Evolutionary conservation across 2,329 filamentous ascomycete genomes (phyloP).

Genomic region (Thelonectria rubi): DNA sequence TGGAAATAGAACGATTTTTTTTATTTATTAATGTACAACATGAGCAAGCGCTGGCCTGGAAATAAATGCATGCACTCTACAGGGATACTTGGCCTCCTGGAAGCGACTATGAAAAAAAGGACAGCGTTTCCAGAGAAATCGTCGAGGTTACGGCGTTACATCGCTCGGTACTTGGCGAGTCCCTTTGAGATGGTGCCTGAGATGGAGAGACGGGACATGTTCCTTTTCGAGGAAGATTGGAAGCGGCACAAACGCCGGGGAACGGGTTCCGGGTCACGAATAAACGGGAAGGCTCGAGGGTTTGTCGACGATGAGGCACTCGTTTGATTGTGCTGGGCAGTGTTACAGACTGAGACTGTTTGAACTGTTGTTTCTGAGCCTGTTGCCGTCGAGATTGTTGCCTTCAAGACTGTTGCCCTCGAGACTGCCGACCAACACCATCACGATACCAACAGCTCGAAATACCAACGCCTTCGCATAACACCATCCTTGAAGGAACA

Average conservation of each 20-base stretch:
- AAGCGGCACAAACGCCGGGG: conserved; percentile 22
- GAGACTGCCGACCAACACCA: too few relatives aligned
- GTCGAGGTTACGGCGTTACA: conserved; percentile 16
- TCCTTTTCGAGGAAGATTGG: neutral
- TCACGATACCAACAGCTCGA: too few relatives aligned
- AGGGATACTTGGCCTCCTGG: neutral
- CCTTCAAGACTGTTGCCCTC: too few relatives aligned
- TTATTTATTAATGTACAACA: conserved; percentile 12
- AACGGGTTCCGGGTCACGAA: conserved; percentile 12
- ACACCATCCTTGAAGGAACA: too few relatives aligned
- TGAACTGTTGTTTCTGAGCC: too few relatives aligned
- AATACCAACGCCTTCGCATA: too few relatives aligned
- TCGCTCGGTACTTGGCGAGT: conserved; percentile 16
- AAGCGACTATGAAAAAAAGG: too few relatives aligned
- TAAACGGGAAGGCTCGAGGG: neutral
- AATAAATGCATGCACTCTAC: conserved; percentile 9
- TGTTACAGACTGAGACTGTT: too few relatives aligned
- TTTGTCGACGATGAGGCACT: too few relatives aligned
- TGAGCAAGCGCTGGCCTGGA: neutral
- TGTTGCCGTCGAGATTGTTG: too few relatives aligned
- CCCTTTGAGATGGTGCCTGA: neutral
- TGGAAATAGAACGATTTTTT: conserved; percentile 9
- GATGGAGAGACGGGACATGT: neutral
- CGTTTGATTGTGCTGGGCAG: too few relatives aligned
- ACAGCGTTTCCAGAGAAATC: conserved; percentile 1